Conservation (phyloP, 371 early-diverging fungal species). For the Mortierella sp. region DNA sequence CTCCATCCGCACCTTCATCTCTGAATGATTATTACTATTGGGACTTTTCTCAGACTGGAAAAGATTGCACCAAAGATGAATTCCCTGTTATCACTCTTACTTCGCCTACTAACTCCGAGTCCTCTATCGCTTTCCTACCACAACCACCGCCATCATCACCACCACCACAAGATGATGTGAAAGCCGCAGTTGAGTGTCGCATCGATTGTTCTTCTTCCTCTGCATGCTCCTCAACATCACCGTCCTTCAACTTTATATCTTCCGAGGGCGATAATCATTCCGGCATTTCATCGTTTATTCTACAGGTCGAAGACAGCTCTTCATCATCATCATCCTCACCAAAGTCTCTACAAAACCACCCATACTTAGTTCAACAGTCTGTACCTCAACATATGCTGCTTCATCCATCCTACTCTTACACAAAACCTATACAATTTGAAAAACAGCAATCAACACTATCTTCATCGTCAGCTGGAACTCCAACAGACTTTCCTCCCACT, state of each 20-base stretch:
- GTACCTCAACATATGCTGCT: conserved; percentile 43
- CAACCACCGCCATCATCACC: too few relatives aligned
- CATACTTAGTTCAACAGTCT: not conserved
- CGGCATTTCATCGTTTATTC: not conserved
- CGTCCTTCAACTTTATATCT: not conserved
- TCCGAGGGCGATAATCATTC: not conserved
- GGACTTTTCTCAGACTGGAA: conserved; percentile 6
- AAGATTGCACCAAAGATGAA: conserved; percentile 24
- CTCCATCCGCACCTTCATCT: conserved; percentile 24
- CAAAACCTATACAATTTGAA: not conserved
- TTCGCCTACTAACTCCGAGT: conserved; percentile 45
- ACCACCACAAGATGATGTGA: not conserved
- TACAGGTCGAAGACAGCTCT: not conserved
- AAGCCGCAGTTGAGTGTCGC: not conserved
- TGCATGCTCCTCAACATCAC: not conserved
- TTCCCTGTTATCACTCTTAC: conserved; percentile 47
- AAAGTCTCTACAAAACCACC: not conserved
- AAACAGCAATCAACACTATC: conserved; percentile 7
- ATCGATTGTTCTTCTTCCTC: not conserved
- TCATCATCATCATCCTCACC: not conserved
- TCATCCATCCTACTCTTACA: conserved; percentile 22
- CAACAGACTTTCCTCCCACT: conserved; percentile 41
- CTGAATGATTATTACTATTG: conserved; percentile 14
- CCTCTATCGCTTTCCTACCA: conserved; percentile 15
- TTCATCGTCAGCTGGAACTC: not conserved